Evolutionary conservation across 179 eudicot species (phyloP), one percentile per base, ranked within the genome.

Genomic region (Silene noctiflora): DNA sequence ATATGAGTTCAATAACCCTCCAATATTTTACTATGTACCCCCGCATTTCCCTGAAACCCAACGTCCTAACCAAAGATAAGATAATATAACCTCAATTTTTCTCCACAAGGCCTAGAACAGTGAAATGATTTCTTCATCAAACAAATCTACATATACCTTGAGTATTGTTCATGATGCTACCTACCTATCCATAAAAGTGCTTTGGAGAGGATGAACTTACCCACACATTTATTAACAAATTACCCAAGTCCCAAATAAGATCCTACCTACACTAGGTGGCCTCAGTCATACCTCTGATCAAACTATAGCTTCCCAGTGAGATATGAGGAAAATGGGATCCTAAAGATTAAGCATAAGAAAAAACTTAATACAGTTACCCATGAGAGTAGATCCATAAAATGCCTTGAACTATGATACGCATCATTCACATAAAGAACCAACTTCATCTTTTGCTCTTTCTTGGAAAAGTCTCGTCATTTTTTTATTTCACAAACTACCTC

Each of bases 141-240:
- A 13, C 60, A 55, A 55, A 55, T 3, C 60, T 13, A 55, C 60
- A n/a, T 55, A n/a, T 13, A 55, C 19, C 60, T 55, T 55, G 60
- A 55, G 60, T 55, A 55, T 55, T 55, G 20, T 55, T 16, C 60
- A 55, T 1, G n/a, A 55, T 55, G 60, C 60, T 55, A 13, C 60
- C 60, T 55, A 55, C 60, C 60, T 55, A 55, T 55, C 60, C 60
- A 55, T 55, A 14, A 13, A 3, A 55, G 17, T 55, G 60, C 20
- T 55, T 16, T 55, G 39, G 60, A 55, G 60, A 55, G 60, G 60
- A 55, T 55, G 60, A 55, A 55, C 60, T 55, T 55, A 55, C n/a
- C 60, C 60, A 55, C 60, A n/a, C 60, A 17, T 53, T 53, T 55
- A 55, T 14, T 55, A 55, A 55, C n/a, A 55, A n/a, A n/a, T 55